Evolutionary conservation across 345 rosid species (phyloP).

Genomic region (Sonneratia caseolaris): DNA sequence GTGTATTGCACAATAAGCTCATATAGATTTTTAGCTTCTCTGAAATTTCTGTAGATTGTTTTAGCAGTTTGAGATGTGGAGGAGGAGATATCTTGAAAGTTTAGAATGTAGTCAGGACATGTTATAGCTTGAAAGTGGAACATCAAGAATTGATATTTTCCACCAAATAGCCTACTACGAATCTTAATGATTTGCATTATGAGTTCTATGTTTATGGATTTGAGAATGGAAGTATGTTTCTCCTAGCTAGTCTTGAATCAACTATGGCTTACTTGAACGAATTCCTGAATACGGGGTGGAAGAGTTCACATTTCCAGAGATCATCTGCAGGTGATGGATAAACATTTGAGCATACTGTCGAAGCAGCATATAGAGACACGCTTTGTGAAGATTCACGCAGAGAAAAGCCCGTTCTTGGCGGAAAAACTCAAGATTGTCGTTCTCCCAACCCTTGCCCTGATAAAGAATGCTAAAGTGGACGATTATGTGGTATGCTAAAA

Average conservation of each 20-base stretch:
- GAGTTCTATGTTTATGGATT: not conserved
- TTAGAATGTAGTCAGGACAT: no score
- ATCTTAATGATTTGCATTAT: not conserved
- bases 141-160: not conserved
- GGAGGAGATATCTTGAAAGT: no score
- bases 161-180: no score
- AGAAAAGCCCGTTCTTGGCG: constrained; percentile 94
- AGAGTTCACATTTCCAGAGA: not conserved
- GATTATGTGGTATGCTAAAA: constrained; percentile 68
- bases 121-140: not conserved
- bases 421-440: constrained; percentile 85
- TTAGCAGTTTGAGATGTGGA: no score
- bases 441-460: constrained; percentile 91
- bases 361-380: constrained; percentile 94
- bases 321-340: constrained; percentile 81
- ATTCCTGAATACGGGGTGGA: not conserved
- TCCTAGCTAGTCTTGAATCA: not conserved
- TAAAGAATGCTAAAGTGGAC: constrained; percentile 95
- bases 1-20: no score
- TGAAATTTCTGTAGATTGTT: no score
- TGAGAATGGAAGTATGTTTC: not conserved
- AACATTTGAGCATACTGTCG: constrained; percentile 70
- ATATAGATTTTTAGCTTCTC: no score
- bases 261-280: not conserved
- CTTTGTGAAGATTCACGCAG: constrained; percentile 87